Conservation (phyloP, 2,329 filamentous ascomycete genomes). For the Anthostomella pinea region DNA sequence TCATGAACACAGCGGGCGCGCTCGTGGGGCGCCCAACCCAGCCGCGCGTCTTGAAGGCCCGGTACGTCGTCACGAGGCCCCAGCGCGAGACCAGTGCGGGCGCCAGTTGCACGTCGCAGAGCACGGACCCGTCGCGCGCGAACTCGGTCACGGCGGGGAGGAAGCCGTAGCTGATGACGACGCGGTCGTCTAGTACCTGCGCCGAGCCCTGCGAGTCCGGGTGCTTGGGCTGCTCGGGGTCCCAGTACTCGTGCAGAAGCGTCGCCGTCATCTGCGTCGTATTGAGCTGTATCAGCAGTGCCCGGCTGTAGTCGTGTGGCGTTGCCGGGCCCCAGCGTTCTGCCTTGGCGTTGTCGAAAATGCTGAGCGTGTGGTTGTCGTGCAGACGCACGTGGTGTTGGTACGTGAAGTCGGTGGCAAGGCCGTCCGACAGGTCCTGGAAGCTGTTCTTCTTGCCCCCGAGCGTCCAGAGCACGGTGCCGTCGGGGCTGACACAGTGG, state of each 20-base stretch:
- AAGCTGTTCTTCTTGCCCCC: slow-evolving; percentile 37
- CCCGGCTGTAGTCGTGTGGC: slow-evolving; percentile 34
- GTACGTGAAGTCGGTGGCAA: slow-evolving; percentile 36
- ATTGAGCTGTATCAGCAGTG: slow-evolving; percentile 42
- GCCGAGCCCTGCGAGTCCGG: slow-evolving; percentile 45
- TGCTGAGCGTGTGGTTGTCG: slow-evolving; percentile 28
- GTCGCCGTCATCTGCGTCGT: slow-evolving; percentile 41
- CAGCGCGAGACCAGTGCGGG: slow-evolving; percentile 41
- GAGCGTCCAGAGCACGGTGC: slow-evolving; percentile 35
- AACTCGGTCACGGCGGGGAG: slow-evolving; percentile 47
- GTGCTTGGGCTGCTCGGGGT: slow-evolving; percentile 22
- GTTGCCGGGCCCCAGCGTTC: slow-evolving; percentile 23
- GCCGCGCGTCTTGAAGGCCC: slow-evolving; percentile 52
- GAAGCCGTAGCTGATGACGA: slow-evolving; percentile 56
- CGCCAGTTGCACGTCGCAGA: slow-evolving; percentile 45
- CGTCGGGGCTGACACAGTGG: slow-evolving; percentile 29
- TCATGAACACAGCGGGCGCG: slow-evolving; percentile 13
- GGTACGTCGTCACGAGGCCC: slow-evolving; percentile 45
- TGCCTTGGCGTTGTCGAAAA: slow-evolving; percentile 36
- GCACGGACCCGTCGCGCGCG: slow-evolving; percentile 41
- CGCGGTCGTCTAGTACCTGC: slow-evolving; percentile 47
- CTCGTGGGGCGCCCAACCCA: slow-evolving; percentile 33
- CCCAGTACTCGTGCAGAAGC: slow-evolving; percentile 43
- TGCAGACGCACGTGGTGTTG: slow-evolving; percentile 38
- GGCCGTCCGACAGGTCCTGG: slow-evolving; percentile 32